Evolutionary conservation across 2,329 filamentous ascomycete species (phyloP).

Genomic region (Immersiporthe knoxdaviesiana): DNA sequence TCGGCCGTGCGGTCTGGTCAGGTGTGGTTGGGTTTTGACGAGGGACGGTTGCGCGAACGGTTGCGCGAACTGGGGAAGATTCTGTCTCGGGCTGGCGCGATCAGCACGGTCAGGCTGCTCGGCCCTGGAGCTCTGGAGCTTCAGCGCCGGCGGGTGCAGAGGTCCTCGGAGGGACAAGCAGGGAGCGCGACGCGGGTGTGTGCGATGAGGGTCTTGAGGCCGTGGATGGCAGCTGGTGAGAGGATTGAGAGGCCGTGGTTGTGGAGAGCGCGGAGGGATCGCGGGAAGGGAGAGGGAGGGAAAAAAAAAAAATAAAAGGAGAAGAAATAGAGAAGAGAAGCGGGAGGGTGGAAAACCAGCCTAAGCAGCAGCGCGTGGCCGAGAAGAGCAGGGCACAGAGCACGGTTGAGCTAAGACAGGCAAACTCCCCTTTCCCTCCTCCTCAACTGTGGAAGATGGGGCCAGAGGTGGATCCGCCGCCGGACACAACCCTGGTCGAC

Average conservation of each 20-base stretch:
- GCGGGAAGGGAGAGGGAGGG: conserved; percentile 5
- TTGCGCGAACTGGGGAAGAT: conserved; percentile 10
- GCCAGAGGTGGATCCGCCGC: conserved; percentile 13
- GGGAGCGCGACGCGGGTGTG: not conserved
- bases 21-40: conserved; percentile 3
- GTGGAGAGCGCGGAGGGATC: conserved; percentile 3
- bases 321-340: conserved; percentile 7
- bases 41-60: not conserved
- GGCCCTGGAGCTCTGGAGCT: conserved; percentile 4
- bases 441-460: conserved; percentile 17
- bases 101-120: conserved; percentile 8
- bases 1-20: not conserved
- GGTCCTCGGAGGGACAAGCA: not conserved
- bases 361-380: conserved; percentile 3
- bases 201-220: not conserved
- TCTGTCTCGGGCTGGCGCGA: conserved; percentile 15
- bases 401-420: conserved; percentile 18
- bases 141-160: conserved; percentile 7
- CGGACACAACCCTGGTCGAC: conserved; percentile 17
- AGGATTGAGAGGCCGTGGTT: not conserved
- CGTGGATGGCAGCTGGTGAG: not conserved
- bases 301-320: conserved; percentile 5
- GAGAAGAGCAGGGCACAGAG: conserved; percentile 2
- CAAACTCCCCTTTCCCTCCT: conserved; percentile 13
- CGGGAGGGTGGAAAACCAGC: conserved; percentile 16